phyloP scores from a whole-genome alignment of 75 land plant genomes.

The Pinus tabuliformis region DNA sequence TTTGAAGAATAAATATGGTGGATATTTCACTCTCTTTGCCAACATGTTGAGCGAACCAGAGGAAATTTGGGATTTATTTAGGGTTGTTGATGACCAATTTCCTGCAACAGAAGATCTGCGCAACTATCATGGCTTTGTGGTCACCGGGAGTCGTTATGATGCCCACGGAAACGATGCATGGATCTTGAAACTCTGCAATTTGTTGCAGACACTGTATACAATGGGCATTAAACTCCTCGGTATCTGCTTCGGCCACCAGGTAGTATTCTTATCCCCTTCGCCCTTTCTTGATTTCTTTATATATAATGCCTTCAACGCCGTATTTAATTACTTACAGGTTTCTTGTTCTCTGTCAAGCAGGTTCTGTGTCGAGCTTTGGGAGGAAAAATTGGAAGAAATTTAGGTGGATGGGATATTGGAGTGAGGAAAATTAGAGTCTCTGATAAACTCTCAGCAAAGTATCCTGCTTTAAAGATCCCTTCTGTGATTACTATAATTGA shows the following conservation, averaged over 20 bases:
- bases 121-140: slow-evolving; percentile 70
- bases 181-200: slow-evolving; percentile 50
- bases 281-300: no score
- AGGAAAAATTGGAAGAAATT: no score
- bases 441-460: no score
- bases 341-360: no score
- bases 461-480: no score
- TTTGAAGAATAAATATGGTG: slow-evolving; percentile 65
- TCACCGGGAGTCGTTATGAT: slow-evolving; percentile 59
- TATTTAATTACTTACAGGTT: no score
- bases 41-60: slow-evolving; percentile 62
- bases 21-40: slow-evolving; percentile 64
- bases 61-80: slow-evolving; percentile 64
- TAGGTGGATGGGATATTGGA: no score
- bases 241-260: slow-evolving; percentile 56
- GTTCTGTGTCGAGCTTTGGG: no score
- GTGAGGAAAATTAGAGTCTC: no score
- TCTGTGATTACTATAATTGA: no score
- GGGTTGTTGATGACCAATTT: slow-evolving; percentile 49
- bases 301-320: no score
- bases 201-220: slow-evolving; percentile 42
- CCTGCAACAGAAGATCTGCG: slow-evolving; percentile 55
- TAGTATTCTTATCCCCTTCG: no score
- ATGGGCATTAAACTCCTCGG: slow-evolving; percentile 25
- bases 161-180: slow-evolving; percentile 53